Evolutionary conservation across 495 filamentous ascomycete species (phyloP).

Genomic region (Hypomontagnella monticulosa): DNA sequence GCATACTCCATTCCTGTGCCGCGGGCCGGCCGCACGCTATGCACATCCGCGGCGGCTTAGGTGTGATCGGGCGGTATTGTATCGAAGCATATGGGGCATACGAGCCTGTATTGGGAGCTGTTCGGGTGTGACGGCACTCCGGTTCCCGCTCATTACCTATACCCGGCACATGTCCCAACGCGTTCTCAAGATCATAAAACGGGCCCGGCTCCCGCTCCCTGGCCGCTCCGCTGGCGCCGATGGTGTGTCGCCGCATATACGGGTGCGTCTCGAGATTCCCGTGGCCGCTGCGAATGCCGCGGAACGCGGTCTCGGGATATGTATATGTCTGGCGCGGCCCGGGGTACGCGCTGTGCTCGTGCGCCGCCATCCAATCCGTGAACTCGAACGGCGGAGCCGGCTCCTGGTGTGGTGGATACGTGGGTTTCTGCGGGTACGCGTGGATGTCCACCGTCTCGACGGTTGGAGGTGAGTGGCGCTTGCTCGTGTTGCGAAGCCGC

Average conservation of each 20-base stretch:
- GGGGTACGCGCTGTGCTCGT: slow-evolving; percentile 1
- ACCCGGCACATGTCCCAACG: not conserved
- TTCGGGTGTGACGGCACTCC: not conserved
- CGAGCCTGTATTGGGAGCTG: not conserved
- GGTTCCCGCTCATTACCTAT: not conserved
- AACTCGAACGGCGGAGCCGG: slow-evolving; percentile 45
- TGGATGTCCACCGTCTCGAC: slow-evolving; percentile 47
- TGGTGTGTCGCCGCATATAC: not conserved
- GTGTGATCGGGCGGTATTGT: not conserved
- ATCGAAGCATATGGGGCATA: not conserved
- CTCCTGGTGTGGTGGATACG: slow-evolving; percentile 43
- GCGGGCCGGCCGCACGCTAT: slow-evolving; percentile 37
- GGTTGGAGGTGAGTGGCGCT: slow-evolving; percentile 47
- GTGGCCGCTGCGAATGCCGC: slow-evolving; percentile 17
- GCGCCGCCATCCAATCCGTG: slow-evolving; percentile 39
- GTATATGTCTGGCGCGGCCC: not conserved
- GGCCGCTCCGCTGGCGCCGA: not conserved
- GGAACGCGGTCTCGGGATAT: slow-evolving; percentile 3
- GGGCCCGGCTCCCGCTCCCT: not conserved
- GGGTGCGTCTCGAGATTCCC: slow-evolving; percentile 9
- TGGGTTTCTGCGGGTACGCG: slow-evolving; percentile 49
- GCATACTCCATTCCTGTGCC: slow-evolving; percentile 39
- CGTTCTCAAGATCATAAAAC: not conserved
- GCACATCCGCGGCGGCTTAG: slow-evolving; percentile 14
- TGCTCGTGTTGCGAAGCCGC: slow-evolving; percentile 47